These are phyloP conservation scores for Tolypocladium sp. DNA, from an alignment of 2,329 filamentous ascomycete species.

Conservation along the genomic window DNA sequence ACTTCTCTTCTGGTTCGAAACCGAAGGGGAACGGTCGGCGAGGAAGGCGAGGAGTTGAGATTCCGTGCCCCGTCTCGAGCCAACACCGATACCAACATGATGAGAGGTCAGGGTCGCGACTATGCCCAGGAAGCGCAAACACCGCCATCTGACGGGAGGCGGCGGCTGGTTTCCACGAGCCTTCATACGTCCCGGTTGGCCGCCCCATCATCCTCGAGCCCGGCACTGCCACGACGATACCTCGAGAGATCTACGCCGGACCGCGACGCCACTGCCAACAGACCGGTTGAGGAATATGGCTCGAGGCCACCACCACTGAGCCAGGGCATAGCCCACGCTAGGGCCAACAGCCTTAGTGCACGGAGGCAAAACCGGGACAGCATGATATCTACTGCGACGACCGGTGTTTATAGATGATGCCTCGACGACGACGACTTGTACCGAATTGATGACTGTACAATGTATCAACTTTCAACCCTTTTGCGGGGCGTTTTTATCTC, in stretches of 20 bases:
- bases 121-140: conserved; percentile 20
- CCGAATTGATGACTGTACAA: conserved; percentile 17
- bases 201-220: conserved; percentile 25
- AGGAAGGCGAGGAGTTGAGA: conserved; percentile 39
- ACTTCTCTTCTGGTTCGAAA: conserved; percentile 35
- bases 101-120: conserved; percentile 21
- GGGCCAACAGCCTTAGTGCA: conserved; percentile 35
- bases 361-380: conserved; percentile 33
- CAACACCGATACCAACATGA: conserved; percentile 41
- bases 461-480: background rate
- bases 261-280: conserved; percentile 23
- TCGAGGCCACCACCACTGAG: conserved; percentile 34
- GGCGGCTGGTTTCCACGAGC: conserved; percentile 41
- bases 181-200: conserved; percentile 36
- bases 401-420: conserved; percentile 35
- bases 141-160: conserved; percentile 27
- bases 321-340: conserved; percentile 29
- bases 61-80: conserved; percentile 51
- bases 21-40: conserved; percentile 35
- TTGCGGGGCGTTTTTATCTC: background rate
- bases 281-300: conserved; percentile 13
- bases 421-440: conserved; percentile 16
- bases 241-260: conserved; percentile 35
- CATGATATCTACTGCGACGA: conserved; percentile 19
- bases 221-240: conserved; percentile 35